Conservation (phyloP, 1,284 basidiomycete genomes). For the Puccinia triticina region DNA sequence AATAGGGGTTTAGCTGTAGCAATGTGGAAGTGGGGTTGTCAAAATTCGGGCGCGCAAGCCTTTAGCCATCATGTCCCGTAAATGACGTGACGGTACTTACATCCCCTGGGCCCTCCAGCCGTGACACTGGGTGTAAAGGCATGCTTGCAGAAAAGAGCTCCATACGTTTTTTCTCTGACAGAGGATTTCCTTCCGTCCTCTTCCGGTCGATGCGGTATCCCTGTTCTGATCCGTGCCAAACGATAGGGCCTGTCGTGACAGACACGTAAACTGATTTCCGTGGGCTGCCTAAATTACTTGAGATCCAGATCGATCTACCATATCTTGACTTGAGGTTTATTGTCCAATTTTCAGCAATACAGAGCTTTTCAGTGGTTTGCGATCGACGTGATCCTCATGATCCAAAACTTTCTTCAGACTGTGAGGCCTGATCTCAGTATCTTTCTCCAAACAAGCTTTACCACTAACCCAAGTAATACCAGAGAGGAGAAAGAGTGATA, state of each 20-base stretch:
- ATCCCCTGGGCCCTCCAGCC: slow-evolving; percentile 3
- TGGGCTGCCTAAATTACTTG: slow-evolving; percentile 33
- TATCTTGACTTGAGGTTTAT: slow-evolving; percentile 18
- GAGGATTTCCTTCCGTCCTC: slow-evolving; percentile 22
- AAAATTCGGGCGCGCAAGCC: slow-evolving; percentile 13
- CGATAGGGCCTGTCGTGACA: slow-evolving; percentile 20
- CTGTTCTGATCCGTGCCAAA: slow-evolving; percentile 26
- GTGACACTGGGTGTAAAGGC: neutral
- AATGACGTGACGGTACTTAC: slow-evolving; percentile 14
- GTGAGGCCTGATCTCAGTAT: slow-evolving; percentile 31
- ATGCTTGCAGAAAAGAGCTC: slow-evolving; percentile 22
- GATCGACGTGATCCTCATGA: slow-evolving; percentile 25
- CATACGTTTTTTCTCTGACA: slow-evolving; percentile 7
- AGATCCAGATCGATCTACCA: slow-evolving; percentile 31
- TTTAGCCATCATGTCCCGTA: slow-evolving; percentile 4
- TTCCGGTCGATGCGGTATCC: slow-evolving; percentile 29
- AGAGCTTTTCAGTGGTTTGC: slow-evolving; percentile 22
- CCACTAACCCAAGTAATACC: slow-evolving; percentile 19
- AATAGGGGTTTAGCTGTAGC: slow-evolving; percentile 9
- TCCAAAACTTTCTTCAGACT: slow-evolving; percentile 19
- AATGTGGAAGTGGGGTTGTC: slow-evolving; percentile 20
- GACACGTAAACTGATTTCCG: slow-evolving; percentile 18
- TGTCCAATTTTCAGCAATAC: slow-evolving; percentile 26
- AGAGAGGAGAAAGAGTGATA: slow-evolving; percentile 26
- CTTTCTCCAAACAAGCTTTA: slow-evolving; percentile 22